These are phyloP conservation scores for Talaromyces borbonicus DNA, from an alignment of 495 filamentous ascomycete genomes.

Conservation along the genomic window DNA sequence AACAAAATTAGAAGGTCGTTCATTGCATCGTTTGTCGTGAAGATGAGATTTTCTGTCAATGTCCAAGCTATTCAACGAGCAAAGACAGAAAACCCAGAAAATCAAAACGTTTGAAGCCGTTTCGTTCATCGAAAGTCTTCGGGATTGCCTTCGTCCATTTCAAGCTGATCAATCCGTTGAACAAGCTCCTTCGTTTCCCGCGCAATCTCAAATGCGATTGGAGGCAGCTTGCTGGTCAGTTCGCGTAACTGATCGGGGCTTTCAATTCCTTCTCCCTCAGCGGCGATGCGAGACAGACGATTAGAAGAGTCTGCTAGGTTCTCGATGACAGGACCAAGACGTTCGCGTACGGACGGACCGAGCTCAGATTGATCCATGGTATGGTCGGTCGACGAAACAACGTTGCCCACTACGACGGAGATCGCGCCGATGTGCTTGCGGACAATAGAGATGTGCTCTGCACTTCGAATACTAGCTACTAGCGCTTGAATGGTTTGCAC, in stretches of 20 bases:
- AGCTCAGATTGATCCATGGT: conserved; percentile 37
- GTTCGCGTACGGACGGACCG: conserved; percentile 39
- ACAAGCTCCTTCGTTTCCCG: conserved; percentile 70
- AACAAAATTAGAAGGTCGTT: background rate
- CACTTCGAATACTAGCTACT: conserved; percentile 65
- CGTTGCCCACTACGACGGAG: conserved; percentile 55
- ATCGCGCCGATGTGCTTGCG: conserved; percentile 63
- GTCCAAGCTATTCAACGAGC: background rate
- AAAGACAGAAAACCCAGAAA: background rate
- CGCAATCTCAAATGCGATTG: conserved; percentile 81
- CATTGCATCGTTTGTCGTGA: conserved; percentile 3
- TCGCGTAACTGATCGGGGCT: conserved; percentile 46
- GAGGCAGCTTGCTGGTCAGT: conserved; percentile 63
- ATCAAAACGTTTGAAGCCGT: background rate
- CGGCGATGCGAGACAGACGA: conserved; percentile 57
- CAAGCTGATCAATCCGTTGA: conserved; percentile 29
- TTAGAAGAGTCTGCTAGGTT: conserved; percentile 54
- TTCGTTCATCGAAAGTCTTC: conserved; percentile 32
- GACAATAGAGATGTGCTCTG: conserved; percentile 55
- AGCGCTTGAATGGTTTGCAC: conserved; percentile 76
- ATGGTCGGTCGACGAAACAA: conserved; percentile 55
- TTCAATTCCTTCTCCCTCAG: conserved; percentile 47
- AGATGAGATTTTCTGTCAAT: background rate
- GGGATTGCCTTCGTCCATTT: conserved; percentile 24
- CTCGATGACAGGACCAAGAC: conserved; percentile 50